A percentile compares a stretch with the other conserved stretches of the same genome.
phyloP scores from a whole-genome alignment of 2,329 filamentous ascomycete species.

The Didymella pinodella region DNA sequence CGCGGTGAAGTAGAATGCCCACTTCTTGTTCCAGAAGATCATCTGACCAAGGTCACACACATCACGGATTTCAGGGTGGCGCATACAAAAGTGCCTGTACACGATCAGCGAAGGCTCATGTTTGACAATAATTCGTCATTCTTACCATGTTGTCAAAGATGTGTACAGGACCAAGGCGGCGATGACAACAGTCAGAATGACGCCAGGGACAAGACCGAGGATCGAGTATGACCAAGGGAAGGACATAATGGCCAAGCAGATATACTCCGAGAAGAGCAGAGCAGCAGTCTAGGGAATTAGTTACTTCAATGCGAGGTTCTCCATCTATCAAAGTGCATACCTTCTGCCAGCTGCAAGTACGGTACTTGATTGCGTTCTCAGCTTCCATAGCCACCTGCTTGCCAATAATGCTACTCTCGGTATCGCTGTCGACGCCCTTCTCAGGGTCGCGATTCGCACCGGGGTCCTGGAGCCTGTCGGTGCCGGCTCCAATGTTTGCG shows the following conservation, averaged over 20 bases:
- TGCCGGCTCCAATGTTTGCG: constrained; percentile 36
- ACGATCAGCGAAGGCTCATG: constrained; percentile 17
- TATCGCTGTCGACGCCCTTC: constrained; percentile 43
- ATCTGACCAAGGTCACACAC: constrained; percentile 96
- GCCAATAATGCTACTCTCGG: constrained; percentile 57
- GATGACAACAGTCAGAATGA: constrained; percentile 83
- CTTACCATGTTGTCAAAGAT: constrained; percentile 70
- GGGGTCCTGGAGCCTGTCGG: constrained; percentile 52
- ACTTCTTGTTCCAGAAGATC: constrained; percentile 85
- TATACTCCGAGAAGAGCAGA: constrained; percentile 92
- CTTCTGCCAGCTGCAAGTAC: constrained; percentile 94
- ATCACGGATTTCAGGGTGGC: constrained; percentile 89
- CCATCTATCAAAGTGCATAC: constrained; percentile 49
- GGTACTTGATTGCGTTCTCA: constrained; percentile 83
- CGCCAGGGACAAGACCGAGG: constrained; percentile 82
- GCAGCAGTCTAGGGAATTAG: constrained; percentile 72
- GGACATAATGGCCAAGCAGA: constrained; percentile 91
- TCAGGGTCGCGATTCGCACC: constrained; percentile 35
- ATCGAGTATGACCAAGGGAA: constrained; percentile 93
- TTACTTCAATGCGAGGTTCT: constrained; percentile 19
- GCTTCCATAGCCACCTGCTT: constrained; percentile 80
- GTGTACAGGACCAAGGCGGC: constrained; percentile 85
- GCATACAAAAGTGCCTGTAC: constrained; percentile 83
- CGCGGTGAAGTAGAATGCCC: constrained; percentile 73
- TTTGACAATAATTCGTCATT: neutral